Conservation (phyloP, 768 basidiomycete species). For the Agrocybe praecox region DNA sequence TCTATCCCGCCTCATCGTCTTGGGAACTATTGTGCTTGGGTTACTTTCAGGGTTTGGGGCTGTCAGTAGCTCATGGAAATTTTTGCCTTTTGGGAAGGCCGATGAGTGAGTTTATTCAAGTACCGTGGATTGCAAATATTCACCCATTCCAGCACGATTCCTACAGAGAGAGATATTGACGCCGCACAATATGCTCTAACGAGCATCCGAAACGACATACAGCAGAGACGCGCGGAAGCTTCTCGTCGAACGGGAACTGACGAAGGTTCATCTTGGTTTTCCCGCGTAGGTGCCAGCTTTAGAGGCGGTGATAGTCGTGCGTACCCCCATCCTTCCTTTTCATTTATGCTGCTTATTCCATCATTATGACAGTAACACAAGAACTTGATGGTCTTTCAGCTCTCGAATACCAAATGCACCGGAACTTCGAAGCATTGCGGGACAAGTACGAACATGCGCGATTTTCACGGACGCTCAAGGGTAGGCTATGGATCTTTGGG, state of each 20-base stretch:
- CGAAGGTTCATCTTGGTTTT: conserved; percentile 2
- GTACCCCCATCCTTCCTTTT: background rate
- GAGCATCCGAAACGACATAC: conserved; percentile 62
- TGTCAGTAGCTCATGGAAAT: conserved; percentile 65
- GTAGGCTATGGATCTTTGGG: conserved; percentile 46
- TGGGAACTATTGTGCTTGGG: conserved; percentile 82
- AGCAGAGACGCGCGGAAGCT: conserved; percentile 36
- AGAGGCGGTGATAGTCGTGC: background rate
- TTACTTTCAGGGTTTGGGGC: conserved; percentile 81
- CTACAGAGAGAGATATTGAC: conserved; percentile 54
- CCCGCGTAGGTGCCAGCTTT: background rate
- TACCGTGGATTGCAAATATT: background rate
- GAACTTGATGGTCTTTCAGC: conserved; percentile 69
- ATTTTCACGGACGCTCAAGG: conserved; percentile 57
- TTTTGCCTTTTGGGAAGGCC: conserved; percentile 45
- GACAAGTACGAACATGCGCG: conserved; percentile 48
- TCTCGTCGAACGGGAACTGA: conserved; percentile 14
- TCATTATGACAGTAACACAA: conserved; percentile 40
- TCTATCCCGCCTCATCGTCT: conserved; percentile 66
- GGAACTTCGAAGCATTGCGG: conserved; percentile 53
- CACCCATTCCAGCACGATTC: conserved; percentile 28
- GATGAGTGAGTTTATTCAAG: conserved; percentile 18
- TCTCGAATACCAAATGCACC: conserved; percentile 68
- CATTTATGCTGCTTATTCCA: background rate
- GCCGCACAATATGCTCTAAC: conserved; percentile 60